Evolutionary conservation across 495 filamentous ascomycete species (phyloP).

Genomic region (Penicilliopsis zonata): DNA sequence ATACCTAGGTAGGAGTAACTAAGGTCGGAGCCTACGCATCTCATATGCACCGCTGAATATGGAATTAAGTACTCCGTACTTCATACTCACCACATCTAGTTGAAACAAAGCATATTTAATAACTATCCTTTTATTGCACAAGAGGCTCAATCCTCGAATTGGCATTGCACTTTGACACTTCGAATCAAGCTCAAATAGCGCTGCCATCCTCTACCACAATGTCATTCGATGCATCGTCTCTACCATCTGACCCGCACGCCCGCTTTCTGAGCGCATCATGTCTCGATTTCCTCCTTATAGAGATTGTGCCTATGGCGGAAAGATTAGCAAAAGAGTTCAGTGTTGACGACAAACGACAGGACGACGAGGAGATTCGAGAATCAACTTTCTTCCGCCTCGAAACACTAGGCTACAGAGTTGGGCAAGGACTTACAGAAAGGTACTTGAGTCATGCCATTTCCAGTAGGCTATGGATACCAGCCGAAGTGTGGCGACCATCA

Average conservation of each 20-base stretch:
- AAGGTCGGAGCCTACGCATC: too few species aligned
- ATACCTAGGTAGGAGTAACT: too few species aligned
- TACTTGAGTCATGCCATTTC: slow-evolving; percentile 35
- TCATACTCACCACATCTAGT: too few species aligned
- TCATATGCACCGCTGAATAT: too few species aligned
- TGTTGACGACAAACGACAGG: slow-evolving; percentile 27
- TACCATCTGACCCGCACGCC: slow-evolving; percentile 63
- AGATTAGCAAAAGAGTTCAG: slow-evolving; percentile 43
- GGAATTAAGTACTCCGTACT: too few species aligned
- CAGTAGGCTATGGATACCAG: too few species aligned
- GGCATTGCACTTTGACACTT: too few species aligned
- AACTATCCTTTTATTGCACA: too few species aligned
- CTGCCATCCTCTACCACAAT: slow-evolving; percentile 29
- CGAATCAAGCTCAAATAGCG: not conserved
- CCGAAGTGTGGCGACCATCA: not conserved
- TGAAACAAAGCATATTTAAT: too few species aligned
- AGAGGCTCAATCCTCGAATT: too few species aligned
- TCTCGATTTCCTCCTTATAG: slow-evolving; percentile 88
- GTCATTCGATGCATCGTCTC: slow-evolving; percentile 62
- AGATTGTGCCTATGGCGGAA: slow-evolving; percentile 90
- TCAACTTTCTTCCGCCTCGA: slow-evolving; percentile 80
- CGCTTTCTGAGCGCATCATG: slow-evolving; percentile 69
- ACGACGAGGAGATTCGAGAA: slow-evolving; percentile 72
- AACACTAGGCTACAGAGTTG: slow-evolving; percentile 77
- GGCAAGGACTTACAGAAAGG: slow-evolving; percentile 87